Evolutionary conservation across 441 rosid genomes (phyloP).

Genomic region (Gossypium lobatum): DNA sequence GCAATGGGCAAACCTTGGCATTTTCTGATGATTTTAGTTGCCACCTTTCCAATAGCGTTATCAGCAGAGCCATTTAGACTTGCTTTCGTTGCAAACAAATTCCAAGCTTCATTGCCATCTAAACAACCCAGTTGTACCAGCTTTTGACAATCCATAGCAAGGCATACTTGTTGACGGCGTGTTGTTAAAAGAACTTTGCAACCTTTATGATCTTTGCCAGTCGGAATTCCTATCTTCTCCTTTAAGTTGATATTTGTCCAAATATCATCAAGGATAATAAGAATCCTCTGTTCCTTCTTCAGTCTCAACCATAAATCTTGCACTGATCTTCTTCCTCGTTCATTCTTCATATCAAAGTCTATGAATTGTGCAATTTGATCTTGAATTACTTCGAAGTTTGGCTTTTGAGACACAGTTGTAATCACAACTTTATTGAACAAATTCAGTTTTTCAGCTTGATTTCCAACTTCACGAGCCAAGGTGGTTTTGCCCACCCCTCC

Average conservation of each 20-base stretch:
- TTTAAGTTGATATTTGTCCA: neutral
- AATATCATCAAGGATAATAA: neutral
- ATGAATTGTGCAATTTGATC: slow-evolving; percentile 1
- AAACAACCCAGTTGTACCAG: neutral
- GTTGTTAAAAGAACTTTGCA: slow-evolving; percentile 20
- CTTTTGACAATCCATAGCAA: neutral
- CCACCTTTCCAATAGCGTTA: too few species aligned
- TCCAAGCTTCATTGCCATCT: slow-evolving; percentile 15
- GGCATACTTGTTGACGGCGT: slow-evolving; percentile 6
- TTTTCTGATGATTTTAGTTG: neutral
- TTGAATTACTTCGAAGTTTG: neutral
- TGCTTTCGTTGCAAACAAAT: slow-evolving; percentile 9
- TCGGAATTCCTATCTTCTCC: slow-evolving; percentile 9
- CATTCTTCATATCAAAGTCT: neutral
- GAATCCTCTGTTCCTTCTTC: slow-evolving; percentile 9
- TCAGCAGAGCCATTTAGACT: neutral
- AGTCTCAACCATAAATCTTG: slow-evolving; percentile 8
- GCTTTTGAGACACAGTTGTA: slow-evolving; percentile 1
- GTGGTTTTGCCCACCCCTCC: too few species aligned
- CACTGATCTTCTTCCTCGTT: neutral
- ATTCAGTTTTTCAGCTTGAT: neutral
- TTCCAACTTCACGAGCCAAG: neutral
- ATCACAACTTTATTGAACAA: slow-evolving; percentile 9
- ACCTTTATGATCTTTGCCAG: neutral
- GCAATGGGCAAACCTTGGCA: too few species aligned